Conservation (phyloP, 805 yeast species). For the Myxozyma neotropica region DNA sequence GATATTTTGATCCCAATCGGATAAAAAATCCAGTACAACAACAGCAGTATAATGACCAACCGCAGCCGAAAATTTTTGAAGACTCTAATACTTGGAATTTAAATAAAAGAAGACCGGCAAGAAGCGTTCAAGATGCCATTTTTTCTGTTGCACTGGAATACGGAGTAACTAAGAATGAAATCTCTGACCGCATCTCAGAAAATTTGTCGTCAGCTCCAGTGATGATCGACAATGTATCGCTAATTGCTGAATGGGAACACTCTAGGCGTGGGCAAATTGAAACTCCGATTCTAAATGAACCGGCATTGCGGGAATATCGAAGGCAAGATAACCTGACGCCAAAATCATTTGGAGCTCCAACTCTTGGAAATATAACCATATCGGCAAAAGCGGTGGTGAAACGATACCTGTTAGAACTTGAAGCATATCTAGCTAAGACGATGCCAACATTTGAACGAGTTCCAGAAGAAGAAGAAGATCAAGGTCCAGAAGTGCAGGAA, state of each 20-base stretch:
- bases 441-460: slow-evolving; percentile 17
- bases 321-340: no score
- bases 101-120: background rate
- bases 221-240: background rate
- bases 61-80: background rate
- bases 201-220: background rate
- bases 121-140: background rate
- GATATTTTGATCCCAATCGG: no score
- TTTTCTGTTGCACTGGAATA: background rate
- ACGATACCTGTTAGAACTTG: slow-evolving; percentile 4
- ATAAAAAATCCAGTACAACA: no score
- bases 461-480: background rate
- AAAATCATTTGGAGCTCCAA: no score
- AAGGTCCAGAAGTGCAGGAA: background rate
- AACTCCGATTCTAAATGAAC: no score
- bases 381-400: slow-evolving; percentile 1
- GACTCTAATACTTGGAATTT: background rate
- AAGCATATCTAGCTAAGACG: slow-evolving; percentile 4
- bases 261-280: background rate
- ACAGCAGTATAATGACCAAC: background rate
- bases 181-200: background rate
- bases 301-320: no score
- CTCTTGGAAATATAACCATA: background rate
- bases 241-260: background rate
- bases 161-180: background rate